Percentiles rank a stretch among this genome's conserved stretches.
These are phyloP conservation scores for Ophiostoma ips DNA, from an alignment of 2,329 filamentous ascomycete species.

Conservation along the genomic window DNA sequence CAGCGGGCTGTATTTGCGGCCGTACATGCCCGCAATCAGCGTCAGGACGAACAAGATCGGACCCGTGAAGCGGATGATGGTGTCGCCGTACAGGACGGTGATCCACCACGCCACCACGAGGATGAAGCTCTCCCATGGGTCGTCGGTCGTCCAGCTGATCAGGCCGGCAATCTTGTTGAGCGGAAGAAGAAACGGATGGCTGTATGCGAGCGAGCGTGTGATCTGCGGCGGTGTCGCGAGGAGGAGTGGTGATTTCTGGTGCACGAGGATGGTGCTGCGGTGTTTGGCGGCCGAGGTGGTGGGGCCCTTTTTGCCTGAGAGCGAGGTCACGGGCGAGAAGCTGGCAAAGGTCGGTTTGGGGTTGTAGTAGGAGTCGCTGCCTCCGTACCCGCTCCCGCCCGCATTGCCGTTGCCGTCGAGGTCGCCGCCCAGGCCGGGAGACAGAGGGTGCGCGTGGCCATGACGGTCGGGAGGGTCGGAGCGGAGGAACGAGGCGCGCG, in stretches of 20 bases:
- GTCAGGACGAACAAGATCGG: slow-evolving; percentile 67
- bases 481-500: slow-evolving; percentile 22
- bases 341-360: slow-evolving; percentile 65
- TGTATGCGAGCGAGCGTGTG: slow-evolving; percentile 86
- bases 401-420: slow-evolving; percentile 10
- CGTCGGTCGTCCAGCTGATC: slow-evolving; percentile 83
- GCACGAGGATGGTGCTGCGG: slow-evolving; percentile 82
- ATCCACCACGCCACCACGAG: slow-evolving; percentile 79
- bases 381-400: slow-evolving; percentile 14
- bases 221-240: slow-evolving; percentile 90
- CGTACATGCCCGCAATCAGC: slow-evolving; percentile 86
- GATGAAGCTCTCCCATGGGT: slow-evolving; percentile 95
- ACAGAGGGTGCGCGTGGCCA: slow-evolving; percentile 15
- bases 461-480: slow-evolving; percentile 18
- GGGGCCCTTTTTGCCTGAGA: slow-evolving; percentile 41
- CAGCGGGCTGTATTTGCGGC: slow-evolving; percentile 73
- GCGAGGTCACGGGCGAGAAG: slow-evolving; percentile 75
- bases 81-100: slow-evolving; percentile 70
- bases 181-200: slow-evolving; percentile 83
- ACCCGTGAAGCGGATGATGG: slow-evolving; percentile 65
- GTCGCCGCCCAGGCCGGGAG: slow-evolving; percentile 4
- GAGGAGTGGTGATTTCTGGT: slow-evolving; percentile 88
- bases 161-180: slow-evolving; percentile 76
- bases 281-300: slow-evolving; percentile 51
- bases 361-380: slow-evolving; percentile 17